These are phyloP conservation scores for Rhodotorula sp. DNA, from an alignment of 1,284 basidiomycete species.

Conservation along the genomic window DNA sequence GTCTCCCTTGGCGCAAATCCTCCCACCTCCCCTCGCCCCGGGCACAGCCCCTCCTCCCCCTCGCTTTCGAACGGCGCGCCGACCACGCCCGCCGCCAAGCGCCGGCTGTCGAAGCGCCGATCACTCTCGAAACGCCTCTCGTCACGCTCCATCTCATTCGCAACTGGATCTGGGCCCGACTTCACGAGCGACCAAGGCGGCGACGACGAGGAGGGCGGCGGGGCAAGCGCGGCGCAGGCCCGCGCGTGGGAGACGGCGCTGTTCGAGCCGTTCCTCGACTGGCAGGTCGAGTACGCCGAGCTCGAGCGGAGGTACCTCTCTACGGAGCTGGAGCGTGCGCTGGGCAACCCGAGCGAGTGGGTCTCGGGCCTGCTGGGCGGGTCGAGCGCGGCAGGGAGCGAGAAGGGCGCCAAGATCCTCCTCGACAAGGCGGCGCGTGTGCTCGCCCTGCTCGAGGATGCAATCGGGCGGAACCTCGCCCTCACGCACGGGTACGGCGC, in stretches of 20 bases:
- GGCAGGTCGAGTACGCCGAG: slow-evolving; percentile 75
- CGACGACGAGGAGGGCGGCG: slow-evolving; percentile 17
- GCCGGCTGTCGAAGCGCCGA: slow-evolving; percentile 66
- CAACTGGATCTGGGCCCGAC: slow-evolving; percentile 9
- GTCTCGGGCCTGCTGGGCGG: slow-evolving; percentile 48
- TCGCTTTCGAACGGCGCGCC: slow-evolving; percentile 30
- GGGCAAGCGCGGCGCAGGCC: slow-evolving; percentile 8
- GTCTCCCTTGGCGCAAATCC: not conserved
- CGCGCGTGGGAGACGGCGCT: slow-evolving; percentile 78
- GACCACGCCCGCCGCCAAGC: slow-evolving; percentile 47
- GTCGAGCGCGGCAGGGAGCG: not conserved
- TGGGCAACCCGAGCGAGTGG: slow-evolving; percentile 51
- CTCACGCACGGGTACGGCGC: slow-evolving; percentile 88
- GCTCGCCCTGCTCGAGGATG: slow-evolving; percentile 75
- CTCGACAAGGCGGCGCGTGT: slow-evolving; percentile 57
- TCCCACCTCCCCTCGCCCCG: slow-evolving; percentile 51
- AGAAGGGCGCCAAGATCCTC: slow-evolving; percentile 21
- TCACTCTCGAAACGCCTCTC: slow-evolving; percentile 62
- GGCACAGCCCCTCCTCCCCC: slow-evolving; percentile 52
- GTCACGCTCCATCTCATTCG: slow-evolving; percentile 34
- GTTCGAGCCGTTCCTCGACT: slow-evolving; percentile 88
- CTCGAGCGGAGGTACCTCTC: slow-evolving; percentile 72
- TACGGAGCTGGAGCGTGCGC: slow-evolving; percentile 56
- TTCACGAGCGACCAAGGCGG: slow-evolving; percentile 16
- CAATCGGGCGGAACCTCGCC: slow-evolving; percentile 67